Base-by-base conservation (phyloP, 305 asterid species). In the Solanum hybrid region DNA sequence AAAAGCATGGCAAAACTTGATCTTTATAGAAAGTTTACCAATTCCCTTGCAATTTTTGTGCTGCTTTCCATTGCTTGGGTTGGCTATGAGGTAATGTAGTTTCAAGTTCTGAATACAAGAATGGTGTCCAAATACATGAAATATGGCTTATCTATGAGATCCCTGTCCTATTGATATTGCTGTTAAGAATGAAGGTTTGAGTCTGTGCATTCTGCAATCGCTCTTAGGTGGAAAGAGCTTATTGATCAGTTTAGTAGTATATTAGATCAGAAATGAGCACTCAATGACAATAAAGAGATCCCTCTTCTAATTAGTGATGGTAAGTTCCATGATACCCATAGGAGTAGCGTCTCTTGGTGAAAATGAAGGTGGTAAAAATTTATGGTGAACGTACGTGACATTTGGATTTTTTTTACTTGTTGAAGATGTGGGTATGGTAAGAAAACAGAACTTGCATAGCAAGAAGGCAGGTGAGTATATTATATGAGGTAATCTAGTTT, bases 11-110 rank as follows among this genome's bases (percentile, higher is more conserved):
- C 35, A 69, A 91, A 91, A 86, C 80, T 91, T 82, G 93, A 91
- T 91, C 92, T 92, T 56, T 92, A 92, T 81, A 87, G 93, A 38
- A 92, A 88, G 87, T 92, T 92, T 88, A 90, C 93, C 51, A 92
- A 92, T 88, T 85, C 92, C 77, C 91, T 92, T 36, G 93, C 93
- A 35, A 37, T 90, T 85, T 90, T 89, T 86, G 92, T 92, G 88
- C 89, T 92, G 87, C 84, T 92, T 66, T 92, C 93, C 87, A 89
- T 92, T 77, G 91, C 92, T 87, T 92, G 93, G 93, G 92, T 90
- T 85, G 91, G 93, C 87, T 90, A 85, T 32, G 93, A 90, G 92
- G 93, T 92, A 91, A 90, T 75, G 29, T 56, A 14, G 16, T 84
- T 84, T 84, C 76, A 51, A 85, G 40, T 85, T 85, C 75, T 85